A percentile compares a stretch with the other conserved stretches of the same genome.
Evolutionary conservation across 2,329 filamentous ascomycete genomes (phyloP).

Genomic region (Fusarium caatingaense): DNA sequence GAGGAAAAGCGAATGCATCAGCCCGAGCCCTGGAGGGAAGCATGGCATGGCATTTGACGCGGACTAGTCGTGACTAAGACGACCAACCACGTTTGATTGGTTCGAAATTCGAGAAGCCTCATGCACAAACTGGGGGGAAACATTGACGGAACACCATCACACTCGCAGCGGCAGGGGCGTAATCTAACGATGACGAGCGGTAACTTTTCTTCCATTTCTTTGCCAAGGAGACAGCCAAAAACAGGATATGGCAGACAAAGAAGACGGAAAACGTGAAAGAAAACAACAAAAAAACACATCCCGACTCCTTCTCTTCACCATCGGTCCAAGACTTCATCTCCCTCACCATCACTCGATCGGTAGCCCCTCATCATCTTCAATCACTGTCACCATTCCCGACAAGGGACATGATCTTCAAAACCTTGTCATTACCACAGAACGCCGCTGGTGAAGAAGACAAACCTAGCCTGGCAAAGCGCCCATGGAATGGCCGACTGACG

Average conservation of each 20-base stretch:
- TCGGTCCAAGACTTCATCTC: background rate
- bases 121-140: constrained; percentile 44
- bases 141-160: constrained; percentile 44
- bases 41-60: constrained; percentile 40
- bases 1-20: constrained; percentile 46
- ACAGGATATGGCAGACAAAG: background rate
- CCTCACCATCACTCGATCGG: constrained; percentile 1
- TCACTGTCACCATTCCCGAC: constrained; percentile 31
- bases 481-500: constrained; percentile 19
- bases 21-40: constrained; percentile 41
- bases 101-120: constrained; percentile 35
- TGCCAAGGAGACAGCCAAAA: background rate
- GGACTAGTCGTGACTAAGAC: constrained; percentile 40
- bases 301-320: background rate
- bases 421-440: constrained; percentile 36
- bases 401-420: constrained; percentile 44
- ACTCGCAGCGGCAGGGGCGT: constrained; percentile 39
- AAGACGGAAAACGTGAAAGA: background rate
- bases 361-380: constrained; percentile 22
- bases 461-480: constrained; percentile 14
- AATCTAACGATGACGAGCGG: constrained; percentile 23
- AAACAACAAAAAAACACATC: background rate
- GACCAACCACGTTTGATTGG: constrained; percentile 34
- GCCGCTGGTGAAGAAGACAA: constrained; percentile 27
- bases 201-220: constrained; percentile 1